Evolutionary conservation across 805 yeast species (phyloP).

Genomic region (Yamadazyma laniorum): DNA sequence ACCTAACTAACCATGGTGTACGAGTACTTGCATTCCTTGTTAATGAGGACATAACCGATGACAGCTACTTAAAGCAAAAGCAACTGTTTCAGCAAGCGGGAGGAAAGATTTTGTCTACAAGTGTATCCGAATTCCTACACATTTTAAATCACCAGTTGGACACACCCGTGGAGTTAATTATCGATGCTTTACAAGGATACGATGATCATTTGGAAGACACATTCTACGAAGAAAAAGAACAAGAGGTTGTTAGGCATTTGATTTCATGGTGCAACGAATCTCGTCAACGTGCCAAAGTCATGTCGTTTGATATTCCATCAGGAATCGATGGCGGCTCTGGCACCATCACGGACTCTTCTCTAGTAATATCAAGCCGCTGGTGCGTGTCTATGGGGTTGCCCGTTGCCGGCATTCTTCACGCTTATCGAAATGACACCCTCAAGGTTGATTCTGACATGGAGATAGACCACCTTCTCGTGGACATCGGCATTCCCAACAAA

Average conservation of each 20-base stretch:
- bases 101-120: constrained; percentile 54
- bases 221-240: constrained; percentile 37
- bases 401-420: constrained; percentile 56
- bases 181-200: constrained; percentile 85
- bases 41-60: constrained; percentile 38
- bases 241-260: constrained; percentile 39
- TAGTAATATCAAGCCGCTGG: constrained; percentile 49
- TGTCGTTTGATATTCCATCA: constrained; percentile 78
- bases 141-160: constrained; percentile 47
- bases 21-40: constrained; percentile 56
- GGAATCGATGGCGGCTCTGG: constrained; percentile 88
- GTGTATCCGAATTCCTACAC: constrained; percentile 35
- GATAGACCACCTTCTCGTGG: constrained; percentile 59
- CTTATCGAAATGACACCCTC: constrained; percentile 55
- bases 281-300: constrained; percentile 34
- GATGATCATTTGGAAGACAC: constrained; percentile 67
- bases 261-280: constrained; percentile 67
- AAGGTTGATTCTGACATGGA: constrained; percentile 38
- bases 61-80: constrained; percentile 49
- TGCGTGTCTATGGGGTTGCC: constrained; percentile 76
- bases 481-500: constrained; percentile 66
- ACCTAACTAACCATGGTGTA: constrained; percentile 69
- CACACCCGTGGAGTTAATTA: constrained; percentile 72
- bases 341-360: constrained; percentile 26
- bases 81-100: constrained; percentile 59